A percentile compares a stretch with the other conserved stretches of the same genome.
Evolutionary conservation across 108 stramenopile genomes (phyloP).

Genomic region (Nannochloropsis granulata): DNA sequence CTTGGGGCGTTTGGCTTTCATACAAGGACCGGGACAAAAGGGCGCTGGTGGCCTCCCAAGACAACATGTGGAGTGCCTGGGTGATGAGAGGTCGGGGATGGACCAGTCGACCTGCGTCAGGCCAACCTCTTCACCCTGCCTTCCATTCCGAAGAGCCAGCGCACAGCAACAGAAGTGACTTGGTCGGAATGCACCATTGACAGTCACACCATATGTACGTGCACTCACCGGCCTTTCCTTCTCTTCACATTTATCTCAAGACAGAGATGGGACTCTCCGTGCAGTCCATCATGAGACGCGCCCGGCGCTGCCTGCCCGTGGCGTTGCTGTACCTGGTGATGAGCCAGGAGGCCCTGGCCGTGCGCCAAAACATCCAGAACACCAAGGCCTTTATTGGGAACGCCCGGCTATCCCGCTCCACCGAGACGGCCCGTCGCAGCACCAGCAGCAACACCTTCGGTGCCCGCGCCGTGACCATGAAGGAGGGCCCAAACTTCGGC

Average conservation of each 20-base stretch:
- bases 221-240: neutral
- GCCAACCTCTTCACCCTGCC: neutral
- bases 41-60: too few relatives aligned
- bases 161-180: neutral
- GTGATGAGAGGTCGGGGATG: too few relatives aligned
- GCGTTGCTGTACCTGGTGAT: neutral
- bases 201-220: neutral
- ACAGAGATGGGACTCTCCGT: neutral
- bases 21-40: too few relatives aligned
- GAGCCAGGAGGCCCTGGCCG: neutral
- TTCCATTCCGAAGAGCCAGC: neutral
- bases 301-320: neutral
- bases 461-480: neutral
- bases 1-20: too few relatives aligned
- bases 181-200: neutral
- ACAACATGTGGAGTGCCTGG: too few relatives aligned
- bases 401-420: neutral
- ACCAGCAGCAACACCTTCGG: neutral
- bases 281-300: neutral
- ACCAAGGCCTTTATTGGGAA: neutral
- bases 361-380: neutral
- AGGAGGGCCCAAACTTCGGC: neutral
- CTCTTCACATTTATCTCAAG: too few relatives aligned
- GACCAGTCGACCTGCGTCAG: too few relatives aligned
- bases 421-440: neutral